These are phyloP conservation scores for Durio zibethinus DNA, from an alignment of 345 rosid genomes.

Conservation along the genomic window DNA sequence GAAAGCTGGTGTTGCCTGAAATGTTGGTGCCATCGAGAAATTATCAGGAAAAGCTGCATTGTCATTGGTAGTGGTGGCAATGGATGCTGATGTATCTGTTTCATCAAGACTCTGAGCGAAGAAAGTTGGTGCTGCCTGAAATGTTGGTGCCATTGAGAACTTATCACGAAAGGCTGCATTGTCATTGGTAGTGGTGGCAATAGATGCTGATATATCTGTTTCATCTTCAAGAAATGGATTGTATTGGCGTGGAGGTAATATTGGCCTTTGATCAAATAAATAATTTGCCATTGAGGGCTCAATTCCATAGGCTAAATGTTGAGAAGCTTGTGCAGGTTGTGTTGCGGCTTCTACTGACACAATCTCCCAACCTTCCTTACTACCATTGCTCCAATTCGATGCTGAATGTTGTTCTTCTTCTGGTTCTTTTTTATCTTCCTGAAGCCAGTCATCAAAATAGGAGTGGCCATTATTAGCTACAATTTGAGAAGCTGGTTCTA, in stretches of 20 bases:
- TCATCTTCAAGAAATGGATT: conserved; percentile 43
- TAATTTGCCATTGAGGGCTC: not conserved
- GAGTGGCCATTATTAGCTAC: not conserved
- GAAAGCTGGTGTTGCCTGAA: conserved; percentile 47
- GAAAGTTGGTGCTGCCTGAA: conserved; percentile 47
- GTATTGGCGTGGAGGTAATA: not conserved
- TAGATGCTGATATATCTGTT: conserved; percentile 1
- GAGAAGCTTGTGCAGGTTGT: conserved; percentile 20
- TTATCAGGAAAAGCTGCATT: conserved; percentile 16
- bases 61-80: not conserved
- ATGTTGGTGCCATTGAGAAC: conserved; percentile 46
- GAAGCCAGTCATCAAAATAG: not conserved
- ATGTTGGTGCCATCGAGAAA: conserved; percentile 46
- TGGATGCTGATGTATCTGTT: not conserved
- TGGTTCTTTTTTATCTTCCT: not conserved
- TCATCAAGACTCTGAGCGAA: conserved; percentile 25
- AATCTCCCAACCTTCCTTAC: conserved; percentile 48
- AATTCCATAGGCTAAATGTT: not conserved
- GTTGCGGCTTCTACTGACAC: conserved; percentile 38
- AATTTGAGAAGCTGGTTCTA: conserved; percentile 14
- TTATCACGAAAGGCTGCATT: conserved; percentile 15
- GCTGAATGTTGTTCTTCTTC: not conserved
- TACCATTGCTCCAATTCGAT: not conserved
- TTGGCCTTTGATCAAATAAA: not conserved
- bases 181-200: not conserved